phyloP scores from a whole-genome alignment of 306 rosid species.

The Cucurbita maxima region DNA sequence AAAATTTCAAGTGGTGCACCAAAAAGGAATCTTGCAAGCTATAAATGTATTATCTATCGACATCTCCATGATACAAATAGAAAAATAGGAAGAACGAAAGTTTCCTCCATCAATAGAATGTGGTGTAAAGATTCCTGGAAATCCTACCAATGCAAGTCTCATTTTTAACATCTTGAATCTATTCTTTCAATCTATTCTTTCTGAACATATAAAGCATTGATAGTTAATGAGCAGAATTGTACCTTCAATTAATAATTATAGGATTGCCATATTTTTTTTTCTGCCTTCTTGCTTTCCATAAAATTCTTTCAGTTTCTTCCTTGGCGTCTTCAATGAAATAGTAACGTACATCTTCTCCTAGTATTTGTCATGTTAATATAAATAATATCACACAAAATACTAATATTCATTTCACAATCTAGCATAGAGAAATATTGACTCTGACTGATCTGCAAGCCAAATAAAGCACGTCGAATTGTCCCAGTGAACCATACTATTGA shows the following conservation, averaged over 20 bases:
- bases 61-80: background rate
- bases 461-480: background rate
- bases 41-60: background rate
- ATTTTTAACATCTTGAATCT: background rate
- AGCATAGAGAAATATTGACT: background rate
- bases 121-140: background rate
- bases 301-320: conserved; percentile 59
- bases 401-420: background rate
- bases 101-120: background rate
- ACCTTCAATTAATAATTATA: conserved; percentile 55
- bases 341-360: conserved; percentile 23
- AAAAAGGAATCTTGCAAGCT: background rate
- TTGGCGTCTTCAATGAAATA: conserved; percentile 34
- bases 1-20: background rate
- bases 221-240: background rate
- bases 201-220: background rate
- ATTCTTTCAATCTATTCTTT: background rate
- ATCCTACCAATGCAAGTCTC: background rate
- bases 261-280: conserved; percentile 53
- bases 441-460: background rate
- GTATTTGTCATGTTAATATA: background rate
- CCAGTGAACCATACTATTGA: background rate
- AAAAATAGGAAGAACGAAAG: no score
- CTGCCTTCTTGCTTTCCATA: conserved; percentile 75
- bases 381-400: background rate